phyloP scores from a whole-genome alignment of 1,284 basidiomycete species.

The Ganoderma leucocontextum region DNA sequence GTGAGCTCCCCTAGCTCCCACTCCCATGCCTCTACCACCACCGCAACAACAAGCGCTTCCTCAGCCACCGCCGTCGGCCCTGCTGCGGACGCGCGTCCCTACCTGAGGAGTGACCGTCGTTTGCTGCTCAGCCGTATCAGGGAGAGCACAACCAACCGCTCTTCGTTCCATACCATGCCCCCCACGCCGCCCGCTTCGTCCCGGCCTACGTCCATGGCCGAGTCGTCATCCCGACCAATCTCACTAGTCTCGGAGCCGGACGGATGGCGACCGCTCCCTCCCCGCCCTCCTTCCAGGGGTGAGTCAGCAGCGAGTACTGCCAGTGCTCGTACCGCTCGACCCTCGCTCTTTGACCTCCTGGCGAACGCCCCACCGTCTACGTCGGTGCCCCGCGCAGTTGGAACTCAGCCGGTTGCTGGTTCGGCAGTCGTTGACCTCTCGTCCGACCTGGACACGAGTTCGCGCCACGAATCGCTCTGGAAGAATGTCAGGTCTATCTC shows the following conservation, averaged over 20 bases:
- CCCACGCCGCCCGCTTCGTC: constrained; percentile 31
- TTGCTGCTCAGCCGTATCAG: constrained; percentile 38
- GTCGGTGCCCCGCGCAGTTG: background rate
- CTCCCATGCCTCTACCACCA: constrained; percentile 20
- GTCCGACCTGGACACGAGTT: background rate
- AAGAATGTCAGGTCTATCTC: constrained; percentile 7
- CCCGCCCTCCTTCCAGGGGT: constrained; percentile 21
- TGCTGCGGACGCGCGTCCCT: constrained; percentile 24
- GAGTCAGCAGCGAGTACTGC: constrained; percentile 20
- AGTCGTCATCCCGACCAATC: constrained; percentile 26
- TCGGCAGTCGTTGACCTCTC: background rate
- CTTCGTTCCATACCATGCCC: constrained; percentile 23
- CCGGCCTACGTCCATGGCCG: constrained; percentile 32
- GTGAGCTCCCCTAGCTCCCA: constrained; percentile 19
- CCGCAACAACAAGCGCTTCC: constrained; percentile 26
- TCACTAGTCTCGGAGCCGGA: constrained; percentile 20
- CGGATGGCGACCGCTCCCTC: constrained; percentile 24
- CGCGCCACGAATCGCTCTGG: constrained; percentile 4
- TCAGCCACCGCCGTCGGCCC: constrained; percentile 31
- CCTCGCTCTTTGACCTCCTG: constrained; percentile 34
- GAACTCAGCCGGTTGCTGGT: background rate
- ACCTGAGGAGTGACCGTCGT: constrained; percentile 31
- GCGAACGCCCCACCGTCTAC: constrained; percentile 15
- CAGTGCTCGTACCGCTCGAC: constrained; percentile 26
- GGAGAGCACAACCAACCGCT: constrained; percentile 34